A percentile compares a stretch with the other conserved stretches of the same genome.
These are phyloP conservation scores for Nigrospora oryzae DNA, from an alignment of 2,329 filamentous ascomycete species.

Conservation along the genomic window DNA sequence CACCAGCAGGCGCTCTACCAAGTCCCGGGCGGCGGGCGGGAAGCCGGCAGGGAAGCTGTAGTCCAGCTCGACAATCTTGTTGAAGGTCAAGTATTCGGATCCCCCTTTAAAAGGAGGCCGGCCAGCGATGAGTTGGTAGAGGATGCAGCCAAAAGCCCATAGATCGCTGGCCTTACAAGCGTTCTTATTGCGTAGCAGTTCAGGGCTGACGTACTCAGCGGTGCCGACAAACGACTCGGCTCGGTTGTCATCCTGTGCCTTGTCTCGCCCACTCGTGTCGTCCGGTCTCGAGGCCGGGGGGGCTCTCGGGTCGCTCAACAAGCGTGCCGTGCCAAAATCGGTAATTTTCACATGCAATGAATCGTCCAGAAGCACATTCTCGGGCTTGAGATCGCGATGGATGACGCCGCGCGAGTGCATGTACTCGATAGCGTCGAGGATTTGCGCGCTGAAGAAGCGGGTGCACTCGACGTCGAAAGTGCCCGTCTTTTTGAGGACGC, in stretches of 20 bases:
- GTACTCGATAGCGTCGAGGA: constrained; percentile 91
- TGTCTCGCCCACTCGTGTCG: constrained; percentile 25
- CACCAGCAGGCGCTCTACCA: constrained; percentile 85
- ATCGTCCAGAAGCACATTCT: constrained; percentile 90
- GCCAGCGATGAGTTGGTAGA: constrained; percentile 94
- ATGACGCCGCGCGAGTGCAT: constrained; percentile 97
- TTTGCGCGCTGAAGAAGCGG: constrained; percentile 89
- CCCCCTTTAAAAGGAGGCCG: constrained; percentile 91
- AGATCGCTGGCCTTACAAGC: constrained; percentile 96
- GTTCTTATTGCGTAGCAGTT: constrained; percentile 92
- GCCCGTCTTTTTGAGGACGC: constrained; percentile 85
- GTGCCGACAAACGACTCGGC: constrained; percentile 96
- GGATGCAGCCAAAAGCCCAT: constrained; percentile 97
- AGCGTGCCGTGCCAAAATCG: constrained; percentile 96
- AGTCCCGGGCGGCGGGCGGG: constrained; percentile 73
- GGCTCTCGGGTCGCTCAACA: constrained; percentile 56
- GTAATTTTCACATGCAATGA: constrained; percentile 99
- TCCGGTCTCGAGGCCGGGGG: constrained; percentile 30
- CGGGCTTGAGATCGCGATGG: constrained; percentile 91
- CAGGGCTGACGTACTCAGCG: constrained; percentile 95
- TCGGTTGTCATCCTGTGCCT: constrained; percentile 54
- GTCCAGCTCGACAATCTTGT: constrained; percentile 92
- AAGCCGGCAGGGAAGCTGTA: constrained; percentile 91
- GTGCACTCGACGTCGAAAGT: constrained; percentile 95
- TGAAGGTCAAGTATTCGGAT: constrained; percentile 95